Evolutionary conservation across 768 basidiomycete genomes (phyloP).

Genomic region (Coprinopsis cinerea): DNA sequence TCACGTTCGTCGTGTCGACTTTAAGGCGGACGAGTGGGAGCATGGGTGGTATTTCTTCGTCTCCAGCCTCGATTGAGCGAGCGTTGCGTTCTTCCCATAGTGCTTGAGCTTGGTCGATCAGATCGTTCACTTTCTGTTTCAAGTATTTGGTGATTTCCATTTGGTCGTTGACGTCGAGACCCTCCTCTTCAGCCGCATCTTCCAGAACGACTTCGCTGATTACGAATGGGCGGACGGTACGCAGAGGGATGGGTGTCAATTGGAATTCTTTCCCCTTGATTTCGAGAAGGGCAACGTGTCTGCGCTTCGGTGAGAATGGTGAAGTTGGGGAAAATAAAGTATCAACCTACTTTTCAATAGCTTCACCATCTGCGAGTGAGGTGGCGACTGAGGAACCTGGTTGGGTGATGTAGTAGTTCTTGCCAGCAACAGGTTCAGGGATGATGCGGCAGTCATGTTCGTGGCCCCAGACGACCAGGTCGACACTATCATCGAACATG

Average conservation of each 20-base stretch:
- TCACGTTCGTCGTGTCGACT: constrained; percentile 88
- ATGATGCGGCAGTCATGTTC: constrained; percentile 95
- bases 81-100: constrained; percentile 75
- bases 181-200: constrained; percentile 75
- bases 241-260: constrained; percentile 78
- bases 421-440: constrained; percentile 88
- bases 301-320: constrained; percentile 23
- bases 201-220: constrained; percentile 72
- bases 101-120: constrained; percentile 73
- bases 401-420: constrained; percentile 87
- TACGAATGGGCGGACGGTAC: constrained; percentile 92
- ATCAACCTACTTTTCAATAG: constrained; percentile 72
- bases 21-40: constrained; percentile 85
- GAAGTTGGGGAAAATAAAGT: background rate
- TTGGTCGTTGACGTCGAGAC: constrained; percentile 72
- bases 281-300: constrained; percentile 86
- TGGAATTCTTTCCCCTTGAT: constrained; percentile 87
- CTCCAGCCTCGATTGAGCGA: constrained; percentile 53
- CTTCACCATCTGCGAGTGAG: constrained; percentile 88
- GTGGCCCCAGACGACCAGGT: constrained; percentile 97
- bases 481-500: constrained; percentile 93
- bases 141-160: constrained; percentile 80
- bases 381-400: constrained; percentile 96
- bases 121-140: constrained; percentile 64
- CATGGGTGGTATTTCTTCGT: constrained; percentile 60